Base-by-base conservation (phyloP, 306 rosid species). In the Castanea sativa region DNA sequence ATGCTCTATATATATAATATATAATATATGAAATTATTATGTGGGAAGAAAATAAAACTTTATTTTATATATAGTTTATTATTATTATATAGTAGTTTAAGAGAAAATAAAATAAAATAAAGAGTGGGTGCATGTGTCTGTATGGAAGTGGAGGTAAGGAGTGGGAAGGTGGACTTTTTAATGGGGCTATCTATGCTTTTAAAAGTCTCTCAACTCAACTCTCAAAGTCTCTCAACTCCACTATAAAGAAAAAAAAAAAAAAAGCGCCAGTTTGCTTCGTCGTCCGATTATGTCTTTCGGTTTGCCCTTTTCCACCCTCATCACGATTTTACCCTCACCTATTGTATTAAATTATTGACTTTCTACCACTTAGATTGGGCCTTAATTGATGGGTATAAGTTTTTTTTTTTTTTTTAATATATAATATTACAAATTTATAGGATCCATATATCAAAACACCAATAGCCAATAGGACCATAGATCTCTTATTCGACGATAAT, bases 211-310 rank as follows among this genome's bases (percentile, higher is more conserved):
- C 15, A 27, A 38, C 45, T 38, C 11, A 38, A 38, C 45, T 38
- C 45, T 38, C 45, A 38, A 38, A 38, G 45, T 38, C 23, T 60
- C 8, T 51, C 30, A 3, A 43, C n/a, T 58, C 76, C 80, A 78
- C 83, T 43, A 80, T 15, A 43, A 80, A 38, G 2, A 38, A 6
- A 33, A 1, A 33, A 76, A 76, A 49, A 2, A 49, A 10, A 84
- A 80, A 80, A 80, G 84, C 79, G 82, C 82, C 79, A 80, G 68
- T 65, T 80, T 21, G 77, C 68, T 76, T 84, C 79, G 68, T 76
- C 76, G 12, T 64, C 79, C n/a, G 56, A 55, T 75, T 41, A 63
- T 65, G 29, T 63, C 84, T 80, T 56, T 80, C 30, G 23, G 58
- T 84, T 84, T 79, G 87, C 76, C 81, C 51, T 64, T 68, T 29